These are phyloP conservation scores for Nemania sp. DNA, from an alignment of 2,329 filamentous ascomycete species.

Conservation along the genomic window DNA sequence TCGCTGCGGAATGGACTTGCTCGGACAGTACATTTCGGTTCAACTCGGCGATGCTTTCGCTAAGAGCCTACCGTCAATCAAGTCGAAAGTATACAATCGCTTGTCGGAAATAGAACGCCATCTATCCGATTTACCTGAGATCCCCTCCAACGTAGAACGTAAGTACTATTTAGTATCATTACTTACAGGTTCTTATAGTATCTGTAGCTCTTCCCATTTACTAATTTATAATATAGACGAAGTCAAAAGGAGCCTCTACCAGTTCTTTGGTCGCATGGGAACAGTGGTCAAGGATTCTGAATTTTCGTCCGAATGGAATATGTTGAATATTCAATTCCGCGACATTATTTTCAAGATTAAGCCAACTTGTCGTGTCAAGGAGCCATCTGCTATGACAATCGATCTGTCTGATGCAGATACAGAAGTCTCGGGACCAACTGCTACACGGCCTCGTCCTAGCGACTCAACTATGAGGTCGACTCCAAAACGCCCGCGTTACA, in stretches of 20 bases:
- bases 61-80: constrained; percentile 57
- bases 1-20: constrained; percentile 56
- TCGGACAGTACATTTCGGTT: constrained; percentile 56
- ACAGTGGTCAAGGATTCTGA: constrained; percentile 55
- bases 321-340: constrained; percentile 40
- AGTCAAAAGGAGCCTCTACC: constrained; percentile 61
- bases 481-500: constrained; percentile 32
- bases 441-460: constrained; percentile 34
- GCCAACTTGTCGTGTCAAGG: constrained; percentile 39
- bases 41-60: constrained; percentile 58
- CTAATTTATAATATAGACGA: constrained; percentile 44
- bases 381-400: constrained; percentile 34
- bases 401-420: constrained; percentile 38
- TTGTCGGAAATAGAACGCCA: constrained; percentile 57
- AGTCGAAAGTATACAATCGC: constrained; percentile 54
- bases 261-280: constrained; percentile 59
- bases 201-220: background rate
- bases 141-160: constrained; percentile 66
- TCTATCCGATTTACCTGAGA: constrained; percentile 64
- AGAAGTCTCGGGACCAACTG: constrained; percentile 32
- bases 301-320: constrained; percentile 42
- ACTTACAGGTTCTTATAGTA: background rate
- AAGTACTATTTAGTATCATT: constrained; percentile 2
- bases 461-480: constrained; percentile 38
- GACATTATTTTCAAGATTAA: constrained; percentile 40